These are phyloP conservation scores for Starmerella kuoi DNA, from an alignment of 805 yeast genomes.

Conservation along the genomic window DNA sequence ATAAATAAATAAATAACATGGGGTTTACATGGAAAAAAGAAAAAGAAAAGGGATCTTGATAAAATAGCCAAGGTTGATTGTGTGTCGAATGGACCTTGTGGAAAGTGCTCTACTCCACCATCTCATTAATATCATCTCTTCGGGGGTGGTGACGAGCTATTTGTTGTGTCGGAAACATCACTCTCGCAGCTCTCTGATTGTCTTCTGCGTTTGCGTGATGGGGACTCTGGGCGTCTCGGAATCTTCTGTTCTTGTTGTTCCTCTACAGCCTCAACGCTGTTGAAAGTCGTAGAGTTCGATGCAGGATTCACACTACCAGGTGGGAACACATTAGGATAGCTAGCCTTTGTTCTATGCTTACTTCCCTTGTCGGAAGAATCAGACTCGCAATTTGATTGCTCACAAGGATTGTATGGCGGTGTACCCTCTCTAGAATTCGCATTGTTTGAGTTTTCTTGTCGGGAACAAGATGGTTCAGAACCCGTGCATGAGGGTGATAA, in stretches of 20 bases:
- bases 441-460: background rate
- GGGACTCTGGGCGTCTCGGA: background rate
- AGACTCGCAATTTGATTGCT: background rate
- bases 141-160: background rate
- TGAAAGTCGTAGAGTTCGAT: conserved; percentile 13
- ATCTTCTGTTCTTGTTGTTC: conserved; percentile 15
- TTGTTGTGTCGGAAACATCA: background rate
- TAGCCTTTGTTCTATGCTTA: conserved; percentile 7
- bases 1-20: background rate
- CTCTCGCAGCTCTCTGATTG: background rate
- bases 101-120: too few species aligned
- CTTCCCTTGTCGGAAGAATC: background rate
- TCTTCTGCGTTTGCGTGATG: background rate
- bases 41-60: background rate
- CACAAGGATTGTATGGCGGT: conserved; percentile 14
- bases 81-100: too few species aligned
- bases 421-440: background rate
- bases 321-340: conserved; percentile 15
- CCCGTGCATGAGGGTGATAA: background rate
- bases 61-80: too few species aligned
- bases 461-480: background rate
- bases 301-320: conserved; percentile 16
- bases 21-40: background rate
- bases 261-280: conserved; percentile 11
- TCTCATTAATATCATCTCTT: too few species aligned